Conservation (phyloP, 1,139 yeast species). For the Nakaseomyces sp. region DNA sequence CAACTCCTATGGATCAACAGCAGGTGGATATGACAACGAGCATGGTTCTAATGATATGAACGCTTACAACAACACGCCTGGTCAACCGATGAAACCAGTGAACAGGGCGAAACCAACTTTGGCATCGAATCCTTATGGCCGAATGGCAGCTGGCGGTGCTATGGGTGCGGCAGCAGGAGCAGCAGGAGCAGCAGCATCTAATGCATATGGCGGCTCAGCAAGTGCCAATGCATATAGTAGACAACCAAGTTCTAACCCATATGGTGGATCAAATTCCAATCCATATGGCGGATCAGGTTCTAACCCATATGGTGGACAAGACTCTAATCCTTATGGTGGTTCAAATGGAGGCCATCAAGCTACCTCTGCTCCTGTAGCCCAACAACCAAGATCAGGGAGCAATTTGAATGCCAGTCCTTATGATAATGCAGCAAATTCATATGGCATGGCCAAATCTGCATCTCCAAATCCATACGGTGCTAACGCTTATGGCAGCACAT, state of each 20-base stretch:
- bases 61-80: slow-evolving; percentile 2
- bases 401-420: slow-evolving; percentile 2
- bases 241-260: neutral
- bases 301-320: slow-evolving; percentile 10
- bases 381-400: neutral
- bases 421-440: neutral
- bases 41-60: neutral
- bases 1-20: neutral
- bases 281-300: neutral
- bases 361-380: neutral
- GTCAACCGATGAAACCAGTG: neutral
- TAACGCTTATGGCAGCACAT: slow-evolving; percentile 9
- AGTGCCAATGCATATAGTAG: slow-evolving; percentile 9
- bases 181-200: neutral
- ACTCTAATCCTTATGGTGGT: slow-evolving; percentile 8
- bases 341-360: neutral
- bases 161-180: neutral
- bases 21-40: neutral
- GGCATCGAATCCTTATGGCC: slow-evolving; percentile 9
- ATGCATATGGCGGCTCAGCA: too few species aligned
- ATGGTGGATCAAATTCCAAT: slow-evolving; percentile 3
- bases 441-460: neutral
- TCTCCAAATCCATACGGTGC: slow-evolving; percentile 1
- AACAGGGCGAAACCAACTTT: neutral
- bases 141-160: neutral